Evolutionary conservation across 1,284 basidiomycete genomes (phyloP), one percentile per base, ranked within the genome.

Genomic region (Microbotryum saponariae): DNA sequence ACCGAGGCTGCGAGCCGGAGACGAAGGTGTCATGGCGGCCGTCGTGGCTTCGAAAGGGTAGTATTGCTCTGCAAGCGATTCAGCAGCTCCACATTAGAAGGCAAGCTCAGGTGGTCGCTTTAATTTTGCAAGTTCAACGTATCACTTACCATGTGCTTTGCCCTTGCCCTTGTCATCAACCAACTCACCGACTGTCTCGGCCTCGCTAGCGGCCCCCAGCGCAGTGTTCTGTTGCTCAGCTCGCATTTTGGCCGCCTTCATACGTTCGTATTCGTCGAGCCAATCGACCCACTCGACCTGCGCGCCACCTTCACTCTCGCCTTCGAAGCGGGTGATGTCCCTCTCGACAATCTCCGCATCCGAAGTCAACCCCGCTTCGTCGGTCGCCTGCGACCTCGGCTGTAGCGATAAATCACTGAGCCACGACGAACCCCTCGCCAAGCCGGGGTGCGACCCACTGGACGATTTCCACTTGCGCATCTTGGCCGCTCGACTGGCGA

Each of bases 281-380:
- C 81, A 82, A 67, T 82, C 81, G 33, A 82, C 79, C 81, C 81
- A 82, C 66, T 82, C 81, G 59, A 82, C 79, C 44, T 79, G 46
- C 29, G 46, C 21, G 16, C 55, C 6, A 21, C 29, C 48, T 42
- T 37, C 49, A 20, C 23, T 21, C 37, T 45, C 53, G 4, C 37
- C 56, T 3, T 53, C 59, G 18, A 21, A 51, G 8, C 48, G 44
- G 12, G 21, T 54, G 20, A 56, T 23, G 47, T 56, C 59, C 21
- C 21, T 33, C 33, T 47, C 59, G 21, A 27, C 29, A 12, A 20
- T 25, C 51, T 23, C 16, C 20, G 25, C n/a, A 50, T 50, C 48
- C 21, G 29, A 50, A 42, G 37, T 16, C 37, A 42, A 42, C 14
- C 37, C 23, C 31, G 20, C 14, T n/a, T 47, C 44, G 20, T 14